Evolutionary conservation across 2,329 filamentous ascomycete species (phyloP).

Genomic region (Erysiphe pulchra): DNA sequence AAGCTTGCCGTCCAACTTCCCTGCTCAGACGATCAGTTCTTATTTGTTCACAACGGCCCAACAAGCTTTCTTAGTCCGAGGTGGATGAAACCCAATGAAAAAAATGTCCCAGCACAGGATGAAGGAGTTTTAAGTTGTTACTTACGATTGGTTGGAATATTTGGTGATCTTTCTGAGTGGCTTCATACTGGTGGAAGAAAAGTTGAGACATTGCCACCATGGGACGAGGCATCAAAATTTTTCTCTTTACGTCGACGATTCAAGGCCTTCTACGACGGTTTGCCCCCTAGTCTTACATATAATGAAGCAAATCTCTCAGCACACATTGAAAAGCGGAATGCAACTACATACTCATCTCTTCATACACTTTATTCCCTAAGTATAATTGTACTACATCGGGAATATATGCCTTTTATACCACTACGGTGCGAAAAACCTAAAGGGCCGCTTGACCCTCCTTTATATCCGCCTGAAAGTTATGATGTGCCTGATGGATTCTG

Average conservation of each 20-base stretch:
- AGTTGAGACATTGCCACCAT: conserved; percentile 27
- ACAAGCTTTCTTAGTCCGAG: conserved; percentile 20
- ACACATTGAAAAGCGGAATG: conserved; percentile 36
- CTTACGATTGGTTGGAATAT: conserved; percentile 30
- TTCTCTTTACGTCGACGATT: conserved; percentile 24
- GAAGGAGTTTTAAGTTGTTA: conserved; percentile 19
- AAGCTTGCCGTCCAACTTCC: conserved; percentile 40
- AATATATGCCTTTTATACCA: conserved; percentile 41
- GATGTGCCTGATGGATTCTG: conserved; percentile 29
- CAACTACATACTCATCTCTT: conserved; percentile 37
- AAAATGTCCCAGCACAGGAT: conserved; percentile 3
- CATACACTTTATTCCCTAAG: conserved; percentile 41
- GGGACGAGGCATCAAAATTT: conserved; percentile 30
- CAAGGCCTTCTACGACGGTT: conserved; percentile 22
- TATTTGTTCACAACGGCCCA: conserved; percentile 30
- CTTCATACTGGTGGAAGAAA: conserved; percentile 25
- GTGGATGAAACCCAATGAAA: background rate
- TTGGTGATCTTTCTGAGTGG: conserved; percentile 31
- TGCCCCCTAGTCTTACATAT: conserved; percentile 28
- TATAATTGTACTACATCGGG: conserved; percentile 40
- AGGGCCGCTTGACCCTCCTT: conserved; percentile 32
- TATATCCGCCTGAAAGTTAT: conserved; percentile 21
- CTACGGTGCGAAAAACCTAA: conserved; percentile 22
- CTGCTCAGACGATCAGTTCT: conserved; percentile 38
- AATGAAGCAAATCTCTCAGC: conserved; percentile 35